Conservation (phyloP, 2,329 filamentous ascomycete genomes). For the Hymenoscyphus albidus region DNA sequence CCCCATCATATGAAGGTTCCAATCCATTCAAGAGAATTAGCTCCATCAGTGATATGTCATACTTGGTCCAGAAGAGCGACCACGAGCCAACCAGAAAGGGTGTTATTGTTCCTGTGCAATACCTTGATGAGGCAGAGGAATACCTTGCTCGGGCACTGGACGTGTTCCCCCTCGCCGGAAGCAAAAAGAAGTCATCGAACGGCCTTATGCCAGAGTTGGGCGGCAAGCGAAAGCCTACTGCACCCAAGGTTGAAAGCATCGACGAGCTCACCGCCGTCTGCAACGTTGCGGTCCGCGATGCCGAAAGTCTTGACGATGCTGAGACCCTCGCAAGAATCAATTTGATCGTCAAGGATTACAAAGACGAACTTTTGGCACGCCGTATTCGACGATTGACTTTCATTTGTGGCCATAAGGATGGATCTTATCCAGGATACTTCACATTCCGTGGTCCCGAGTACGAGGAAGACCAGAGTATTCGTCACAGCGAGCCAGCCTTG, state of each 20-base stretch:
- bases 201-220: constrained; percentile 69
- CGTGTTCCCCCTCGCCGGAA: constrained; percentile 60
- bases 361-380: constrained; percentile 76
- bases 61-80: constrained; percentile 68
- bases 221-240: constrained; percentile 61
- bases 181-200: constrained; percentile 53
- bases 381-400: constrained; percentile 89
- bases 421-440: constrained; percentile 93
- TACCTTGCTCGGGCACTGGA: constrained; percentile 80
- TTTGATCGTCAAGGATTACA: constrained; percentile 73
- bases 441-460: constrained; percentile 94
- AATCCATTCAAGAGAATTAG: constrained; percentile 76
- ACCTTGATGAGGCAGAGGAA: constrained; percentile 92
- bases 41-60: constrained; percentile 96
- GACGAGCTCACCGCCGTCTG: constrained; percentile 87
- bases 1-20: constrained; percentile 56
- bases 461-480: constrained; percentile 89
- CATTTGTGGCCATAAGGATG: constrained; percentile 91
- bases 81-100: constrained; percentile 82
- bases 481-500: constrained; percentile 92
- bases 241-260: constrained; percentile 51
- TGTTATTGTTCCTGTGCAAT: constrained; percentile 89
- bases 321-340: constrained; percentile 75
- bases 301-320: constrained; percentile 76
- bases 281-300: constrained; percentile 87